Evolutionary conservation across 2,329 filamentous ascomycete genomes (phyloP).

Genomic region (Aureobasidium mangrovei): DNA sequence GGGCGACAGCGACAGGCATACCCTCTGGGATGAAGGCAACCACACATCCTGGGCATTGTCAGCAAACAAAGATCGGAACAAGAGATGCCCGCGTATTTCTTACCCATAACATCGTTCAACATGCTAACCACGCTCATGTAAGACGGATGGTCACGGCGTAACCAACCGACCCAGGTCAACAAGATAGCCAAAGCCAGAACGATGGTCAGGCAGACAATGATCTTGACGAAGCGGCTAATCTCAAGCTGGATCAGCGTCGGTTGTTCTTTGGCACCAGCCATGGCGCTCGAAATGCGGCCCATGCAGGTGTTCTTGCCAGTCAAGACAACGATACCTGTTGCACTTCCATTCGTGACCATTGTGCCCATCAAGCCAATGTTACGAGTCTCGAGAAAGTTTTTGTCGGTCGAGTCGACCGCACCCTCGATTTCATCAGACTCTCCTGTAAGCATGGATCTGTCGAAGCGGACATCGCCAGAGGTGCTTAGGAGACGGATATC

Average conservation of each 20-base stretch:
- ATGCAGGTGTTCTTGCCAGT: slow-evolving; percentile 35
- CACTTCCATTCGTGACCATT: slow-evolving; percentile 34
- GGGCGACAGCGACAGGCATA: slow-evolving; percentile 23
- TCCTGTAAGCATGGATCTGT: slow-evolving; percentile 35
- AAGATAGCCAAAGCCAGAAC: slow-evolving; percentile 33
- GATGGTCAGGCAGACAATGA: slow-evolving; percentile 35
- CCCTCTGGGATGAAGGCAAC: slow-evolving; percentile 26
- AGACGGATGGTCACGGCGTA: slow-evolving; percentile 28
- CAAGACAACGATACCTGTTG: slow-evolving; percentile 33
- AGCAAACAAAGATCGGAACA: neutral
- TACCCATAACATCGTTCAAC: slow-evolving; percentile 39
- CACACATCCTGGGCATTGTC: slow-evolving; percentile 13
- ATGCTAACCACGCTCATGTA: slow-evolving; percentile 38
- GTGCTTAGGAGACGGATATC: slow-evolving; percentile 34
- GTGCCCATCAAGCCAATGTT: slow-evolving; percentile 40
- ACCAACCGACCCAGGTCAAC: slow-evolving; percentile 39
- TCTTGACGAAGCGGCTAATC: slow-evolving; percentile 37
- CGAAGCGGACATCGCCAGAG: slow-evolving; percentile 38
- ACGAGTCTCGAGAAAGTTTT: slow-evolving; percentile 36
- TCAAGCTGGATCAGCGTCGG: slow-evolving; percentile 36
- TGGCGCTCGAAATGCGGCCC: slow-evolving; percentile 35
- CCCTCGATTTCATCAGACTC: slow-evolving; percentile 37
- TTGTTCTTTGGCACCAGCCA: slow-evolving; percentile 30
- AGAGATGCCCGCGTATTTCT: neutral
- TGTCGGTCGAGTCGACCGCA: slow-evolving; percentile 32